phyloP scores from a whole-genome alignment of 192 early-diverging fungal species.

The Spizellomyces sp. region DNA sequence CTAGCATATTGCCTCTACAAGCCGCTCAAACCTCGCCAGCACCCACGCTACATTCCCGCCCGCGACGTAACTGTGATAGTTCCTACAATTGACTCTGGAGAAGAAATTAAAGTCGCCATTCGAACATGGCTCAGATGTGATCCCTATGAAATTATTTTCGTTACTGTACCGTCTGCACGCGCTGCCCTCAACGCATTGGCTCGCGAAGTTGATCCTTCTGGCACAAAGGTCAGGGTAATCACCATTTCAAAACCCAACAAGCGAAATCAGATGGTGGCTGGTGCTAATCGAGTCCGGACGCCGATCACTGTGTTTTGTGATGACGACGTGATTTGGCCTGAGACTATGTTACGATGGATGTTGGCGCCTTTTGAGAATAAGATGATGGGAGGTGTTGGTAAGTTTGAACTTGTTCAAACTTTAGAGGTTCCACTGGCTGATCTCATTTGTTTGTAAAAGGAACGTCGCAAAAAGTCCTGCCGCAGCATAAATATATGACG shows the following conservation, averaged over 20 bases:
- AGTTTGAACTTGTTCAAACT: not conserved
- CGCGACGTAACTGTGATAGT: conserved; percentile 73
- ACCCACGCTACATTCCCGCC: conserved; percentile 57
- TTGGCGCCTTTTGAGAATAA: conserved; percentile 73
- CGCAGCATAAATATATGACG: conserved; percentile 60
- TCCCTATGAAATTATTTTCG: conserved; percentile 72
- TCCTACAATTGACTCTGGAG: conserved; percentile 77
- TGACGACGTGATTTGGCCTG: conserved; percentile 73
- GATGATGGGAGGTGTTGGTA: conserved; percentile 69
- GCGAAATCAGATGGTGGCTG: conserved; percentile 70
- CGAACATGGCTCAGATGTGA: conserved; percentile 62
- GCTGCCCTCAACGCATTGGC: conserved; percentile 55
- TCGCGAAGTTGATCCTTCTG: conserved; percentile 58
- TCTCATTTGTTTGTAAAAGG: conserved; percentile 24
- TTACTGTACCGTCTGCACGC: conserved; percentile 53
- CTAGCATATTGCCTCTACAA: conserved; percentile 64
- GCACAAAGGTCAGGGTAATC: conserved; percentile 48
- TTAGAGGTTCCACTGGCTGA: not conserved
- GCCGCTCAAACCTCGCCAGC: conserved; percentile 56
- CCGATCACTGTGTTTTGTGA: conserved; percentile 71
- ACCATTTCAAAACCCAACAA: conserved; percentile 66
- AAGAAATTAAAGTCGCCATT: conserved; percentile 70
- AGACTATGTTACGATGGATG: conserved; percentile 63
- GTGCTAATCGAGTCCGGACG: conserved; percentile 62
- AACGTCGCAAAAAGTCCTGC: conserved; percentile 64